A percentile compares a stretch with the other conserved stretches of the same genome.
These are phyloP conservation scores for Colletotrichum melonis DNA, from an alignment of 2,329 filamentous ascomycete species.

Conservation along the genomic window DNA sequence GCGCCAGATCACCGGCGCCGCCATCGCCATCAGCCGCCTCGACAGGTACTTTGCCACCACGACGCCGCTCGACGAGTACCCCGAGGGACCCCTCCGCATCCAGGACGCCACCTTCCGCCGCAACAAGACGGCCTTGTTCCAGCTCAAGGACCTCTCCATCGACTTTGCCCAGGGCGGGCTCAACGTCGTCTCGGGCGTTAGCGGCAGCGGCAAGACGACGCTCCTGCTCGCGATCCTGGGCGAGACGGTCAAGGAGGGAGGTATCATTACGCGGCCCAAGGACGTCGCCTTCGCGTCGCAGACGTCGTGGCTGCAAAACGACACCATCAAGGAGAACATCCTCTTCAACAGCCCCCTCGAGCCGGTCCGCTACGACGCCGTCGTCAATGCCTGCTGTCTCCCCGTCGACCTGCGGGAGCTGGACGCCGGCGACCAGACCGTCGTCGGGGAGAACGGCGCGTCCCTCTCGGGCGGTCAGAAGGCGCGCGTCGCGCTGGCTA, in stretches of 20 bases:
- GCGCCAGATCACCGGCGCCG: constrained; percentile 53
- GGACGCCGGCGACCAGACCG: constrained; percentile 60
- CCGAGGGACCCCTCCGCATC: constrained; percentile 61
- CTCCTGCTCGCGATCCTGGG: constrained; percentile 65
- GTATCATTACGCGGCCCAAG: constrained; percentile 58
- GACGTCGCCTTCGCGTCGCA: constrained; percentile 69
- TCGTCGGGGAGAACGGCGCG: constrained; percentile 65
- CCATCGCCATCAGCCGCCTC: constrained; percentile 61
- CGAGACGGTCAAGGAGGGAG: constrained; percentile 62
- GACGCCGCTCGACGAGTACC: constrained; percentile 59
- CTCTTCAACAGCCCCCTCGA: constrained; percentile 65
- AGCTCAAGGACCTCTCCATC: constrained; percentile 59
- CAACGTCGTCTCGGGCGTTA: constrained; percentile 65
- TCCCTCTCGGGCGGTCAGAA: constrained; percentile 68
- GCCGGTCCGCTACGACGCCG: constrained; percentile 62
- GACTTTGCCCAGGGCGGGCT: constrained; percentile 65
- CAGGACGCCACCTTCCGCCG: constrained; percentile 59
- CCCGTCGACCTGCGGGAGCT: constrained; percentile 62
- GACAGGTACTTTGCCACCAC: constrained; percentile 66
- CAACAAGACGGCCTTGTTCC: constrained; percentile 61
- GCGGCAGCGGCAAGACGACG: constrained; percentile 69
- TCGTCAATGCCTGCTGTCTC: constrained; percentile 67
- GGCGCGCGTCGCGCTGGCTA: constrained; percentile 65
- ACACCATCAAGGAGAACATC: constrained; percentile 66
- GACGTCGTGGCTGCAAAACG: constrained; percentile 68